A percentile compares a stretch with the other conserved stretches of the same genome.
Evolutionary conservation across 2,329 filamentous ascomycete species (phyloP).

Genomic region (Cercospora sp.): DNA sequence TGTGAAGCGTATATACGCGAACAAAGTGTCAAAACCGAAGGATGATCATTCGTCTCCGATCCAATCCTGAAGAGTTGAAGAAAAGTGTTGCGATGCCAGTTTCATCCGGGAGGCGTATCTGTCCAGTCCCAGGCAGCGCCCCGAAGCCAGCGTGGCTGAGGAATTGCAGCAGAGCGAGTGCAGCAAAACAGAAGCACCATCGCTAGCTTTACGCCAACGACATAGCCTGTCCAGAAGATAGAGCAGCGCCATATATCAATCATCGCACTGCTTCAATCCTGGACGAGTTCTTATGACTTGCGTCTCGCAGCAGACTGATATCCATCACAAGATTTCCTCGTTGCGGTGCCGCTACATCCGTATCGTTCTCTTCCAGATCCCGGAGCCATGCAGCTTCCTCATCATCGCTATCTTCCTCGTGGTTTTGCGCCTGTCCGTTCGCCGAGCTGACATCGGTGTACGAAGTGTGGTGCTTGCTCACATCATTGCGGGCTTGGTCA

Average conservation of each 20-base stretch:
- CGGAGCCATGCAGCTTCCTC: conserved; percentile 39
- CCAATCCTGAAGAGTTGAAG: background rate
- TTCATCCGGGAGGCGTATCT: background rate
- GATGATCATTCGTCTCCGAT: background rate
- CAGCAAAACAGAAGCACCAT: background rate
- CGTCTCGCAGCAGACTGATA: conserved; percentile 21
- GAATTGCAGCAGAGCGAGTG: background rate
- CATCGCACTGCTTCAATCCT: background rate
- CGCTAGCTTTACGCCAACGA: background rate
- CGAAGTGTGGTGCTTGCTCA: conserved; percentile 14
- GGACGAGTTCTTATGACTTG: conserved; percentile 4
- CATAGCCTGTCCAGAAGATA: background rate
- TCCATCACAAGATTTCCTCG: conserved; percentile 35
- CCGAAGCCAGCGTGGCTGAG: background rate
- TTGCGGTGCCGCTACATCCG: conserved; percentile 33
- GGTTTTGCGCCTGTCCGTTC: conserved; percentile 14
- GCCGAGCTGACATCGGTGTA: background rate
- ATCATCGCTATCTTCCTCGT: conserved; percentile 14
- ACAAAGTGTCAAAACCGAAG: background rate
- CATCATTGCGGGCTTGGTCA: conserved; percentile 23
- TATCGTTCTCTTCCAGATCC: conserved; percentile 32
- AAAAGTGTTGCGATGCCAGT: background rate
- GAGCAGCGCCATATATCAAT: background rate
- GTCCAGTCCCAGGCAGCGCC: background rate
- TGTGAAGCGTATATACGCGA: background rate